Conservation (phyloP, 2,329 filamentous ascomycete genomes). For the Harringtonia lauricola region DNA sequence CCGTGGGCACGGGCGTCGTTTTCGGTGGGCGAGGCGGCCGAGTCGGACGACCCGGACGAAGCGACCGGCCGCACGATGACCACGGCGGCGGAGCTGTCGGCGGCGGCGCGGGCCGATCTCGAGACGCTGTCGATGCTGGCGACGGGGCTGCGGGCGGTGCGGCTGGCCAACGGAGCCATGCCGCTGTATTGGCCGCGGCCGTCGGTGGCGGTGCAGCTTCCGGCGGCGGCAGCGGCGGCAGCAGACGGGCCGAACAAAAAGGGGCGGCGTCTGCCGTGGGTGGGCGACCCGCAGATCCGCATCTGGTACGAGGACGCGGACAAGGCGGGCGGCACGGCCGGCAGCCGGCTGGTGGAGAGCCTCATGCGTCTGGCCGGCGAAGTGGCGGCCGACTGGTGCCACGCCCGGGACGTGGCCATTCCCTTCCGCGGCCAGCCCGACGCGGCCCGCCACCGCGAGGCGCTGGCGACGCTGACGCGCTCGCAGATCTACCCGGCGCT, state of each 20-base stretch:
- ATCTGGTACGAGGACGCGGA: constrained; percentile 21
- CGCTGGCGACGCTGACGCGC: constrained; percentile 25
- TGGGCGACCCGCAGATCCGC: constrained; percentile 40
- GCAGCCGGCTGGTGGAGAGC: constrained; percentile 30
- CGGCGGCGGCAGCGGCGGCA: too few relatives aligned
- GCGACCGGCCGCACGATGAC: constrained; percentile 31
- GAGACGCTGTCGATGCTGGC: constrained; percentile 35
- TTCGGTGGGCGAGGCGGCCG: constrained; percentile 21
- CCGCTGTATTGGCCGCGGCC: constrained; percentile 34
- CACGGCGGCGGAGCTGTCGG: constrained; percentile 28
- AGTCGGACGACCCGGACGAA: neutral
- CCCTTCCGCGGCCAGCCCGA: constrained; percentile 44
- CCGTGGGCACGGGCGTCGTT: constrained; percentile 13
- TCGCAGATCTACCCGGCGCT: constrained; percentile 28
- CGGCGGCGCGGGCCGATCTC: constrained; percentile 33
- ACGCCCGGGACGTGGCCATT: constrained; percentile 43
- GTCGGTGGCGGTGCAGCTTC: constrained; percentile 24
- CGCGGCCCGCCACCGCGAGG: constrained; percentile 23
- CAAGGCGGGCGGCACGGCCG: constrained; percentile 5
- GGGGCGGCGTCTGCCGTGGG: constrained; percentile 20
- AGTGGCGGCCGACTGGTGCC: constrained; percentile 50
- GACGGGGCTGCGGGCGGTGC: constrained; percentile 28
- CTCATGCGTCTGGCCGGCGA: constrained; percentile 53
- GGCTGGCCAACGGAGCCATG: constrained; percentile 36
- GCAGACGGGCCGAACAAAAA: constrained; percentile 3